Evolutionary conservation across 2,329 filamentous ascomycete genomes (phyloP), one percentile per base, ranked within the genome.

Genomic region (Fusarium coicis): DNA sequence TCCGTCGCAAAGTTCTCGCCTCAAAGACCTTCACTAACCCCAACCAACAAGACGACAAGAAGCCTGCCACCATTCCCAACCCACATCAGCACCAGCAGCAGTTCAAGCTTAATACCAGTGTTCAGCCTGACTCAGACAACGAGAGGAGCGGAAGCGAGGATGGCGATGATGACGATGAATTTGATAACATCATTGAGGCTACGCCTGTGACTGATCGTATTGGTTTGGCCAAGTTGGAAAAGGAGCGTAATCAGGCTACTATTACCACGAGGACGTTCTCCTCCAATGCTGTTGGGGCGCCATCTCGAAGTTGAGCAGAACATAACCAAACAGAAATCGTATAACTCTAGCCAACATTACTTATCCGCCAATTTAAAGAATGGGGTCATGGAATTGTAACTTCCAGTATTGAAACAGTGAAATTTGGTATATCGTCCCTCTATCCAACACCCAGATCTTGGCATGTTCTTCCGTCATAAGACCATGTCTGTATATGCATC

Each of bases 181-280:
- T 98, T 79, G 96, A 98, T 79, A 92, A 92, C 74, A 97, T 99
- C 81, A 97, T 98, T 79, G 91, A 95, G 76, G 96, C 96, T 0
- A 96, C 94, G 7, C 94, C 94, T 0, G 90, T 97, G 23, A 98
- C 95, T 1, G 96, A 98, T 80, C 90, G 92, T 61, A 93, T 93
- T 18, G 96, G 96, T 0, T 77, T 91, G 63, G 81, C 83, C 5
- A 88, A 84, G 80, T 80, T 91, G 46, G 87, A 90, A 68, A 89
- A 87, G 81, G 88, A 90, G 75, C 83, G 87, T 43, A 81, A 84
- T 10, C 83, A 82, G 62, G 84, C 84, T 5, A 84, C 84, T 10
- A 81, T 85, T 34, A 86, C 85, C 10, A 88, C 83, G 21, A 84
- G 82, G 70, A 87, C 87, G 0, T 89, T 89, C 69, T 87, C 86